phyloP scores from a whole-genome alignment of 2,329 filamentous ascomycete species.

The Bipolaris zeicola region DNA sequence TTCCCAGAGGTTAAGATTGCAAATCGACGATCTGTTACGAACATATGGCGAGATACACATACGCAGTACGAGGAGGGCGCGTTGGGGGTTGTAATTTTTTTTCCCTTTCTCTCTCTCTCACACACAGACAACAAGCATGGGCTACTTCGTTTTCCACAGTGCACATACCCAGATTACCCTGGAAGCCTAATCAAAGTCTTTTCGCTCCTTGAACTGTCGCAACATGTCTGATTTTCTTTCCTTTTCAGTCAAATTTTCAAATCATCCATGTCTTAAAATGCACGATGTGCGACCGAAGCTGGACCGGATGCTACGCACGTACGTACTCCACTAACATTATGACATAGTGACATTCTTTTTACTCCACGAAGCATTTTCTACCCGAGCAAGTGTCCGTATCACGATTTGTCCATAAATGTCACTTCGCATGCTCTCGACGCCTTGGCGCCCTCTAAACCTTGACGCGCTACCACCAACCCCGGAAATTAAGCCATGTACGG shows the following conservation, averaged over 20 bases:
- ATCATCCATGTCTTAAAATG: constrained; percentile 7
- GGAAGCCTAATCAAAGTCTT: constrained; percentile 18
- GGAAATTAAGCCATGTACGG: constrained; percentile 5
- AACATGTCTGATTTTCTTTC: constrained; percentile 1
- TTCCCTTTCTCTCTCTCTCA: neutral
- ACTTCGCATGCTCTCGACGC: constrained; percentile 8
- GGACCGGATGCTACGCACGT: constrained; percentile 6
- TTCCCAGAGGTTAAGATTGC: constrained; percentile 33
- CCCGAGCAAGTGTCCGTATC: constrained; percentile 1
- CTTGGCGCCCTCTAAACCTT: constrained; percentile 6
- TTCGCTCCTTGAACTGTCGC: constrained; percentile 4
- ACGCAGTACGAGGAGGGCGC: constrained; percentile 20
- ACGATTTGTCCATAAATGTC: constrained; percentile 2
- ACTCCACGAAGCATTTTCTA: constrained; percentile 1
- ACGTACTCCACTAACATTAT: constrained; percentile 11
- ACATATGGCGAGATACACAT: constrained; percentile 26
- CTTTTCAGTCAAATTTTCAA: constrained; percentile 12
- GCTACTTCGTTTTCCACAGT: constrained; percentile 9
- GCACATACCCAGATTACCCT: constrained; percentile 5
- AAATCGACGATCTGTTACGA: constrained; percentile 29
- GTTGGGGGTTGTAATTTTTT: constrained; percentile 20
- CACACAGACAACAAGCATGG: constrained; percentile 22
- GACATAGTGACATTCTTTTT: constrained; percentile 8
- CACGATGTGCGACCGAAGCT: constrained; percentile 9
- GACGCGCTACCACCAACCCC: constrained; percentile 4